Conservation (phyloP, 2,329 filamentous ascomycete species). For the Sclerotinia glacialis region DNA sequence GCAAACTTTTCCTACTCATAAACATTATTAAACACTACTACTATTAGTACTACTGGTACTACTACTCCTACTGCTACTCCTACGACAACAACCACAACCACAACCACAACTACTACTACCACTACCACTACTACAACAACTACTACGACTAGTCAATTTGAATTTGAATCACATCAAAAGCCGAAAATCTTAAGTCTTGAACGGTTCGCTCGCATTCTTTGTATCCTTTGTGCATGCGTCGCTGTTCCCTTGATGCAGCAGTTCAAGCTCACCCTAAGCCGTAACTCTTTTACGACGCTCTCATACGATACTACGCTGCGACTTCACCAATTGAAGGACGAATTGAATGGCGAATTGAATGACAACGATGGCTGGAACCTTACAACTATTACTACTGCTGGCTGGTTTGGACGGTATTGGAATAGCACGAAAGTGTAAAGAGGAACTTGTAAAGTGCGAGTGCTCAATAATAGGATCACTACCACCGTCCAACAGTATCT, state of each 20-base stretch:
- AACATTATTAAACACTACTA: no score
- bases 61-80: no score
- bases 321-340: constrained; percentile 12
- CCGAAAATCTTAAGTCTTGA: not conserved
- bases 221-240: constrained; percentile 8
- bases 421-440: constrained; percentile 9
- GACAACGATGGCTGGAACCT: not conserved
- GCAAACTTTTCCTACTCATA: no score
- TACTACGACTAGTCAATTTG: no score
- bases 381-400: not conserved
- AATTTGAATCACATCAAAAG: not conserved
- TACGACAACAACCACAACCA: no score
- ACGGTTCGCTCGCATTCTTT: not conserved
- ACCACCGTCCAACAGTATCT: not conserved
- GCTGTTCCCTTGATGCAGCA: not conserved
- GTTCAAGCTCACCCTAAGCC: not conserved
- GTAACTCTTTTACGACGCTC: not conserved
- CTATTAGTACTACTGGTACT: no score
- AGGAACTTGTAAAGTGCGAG: not conserved
- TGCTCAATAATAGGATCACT: not conserved
- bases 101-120: no score
- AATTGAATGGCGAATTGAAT: constrained; percentile 8
- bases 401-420: not conserved
- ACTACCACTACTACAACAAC: no score
- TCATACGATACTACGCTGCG: not conserved